phyloP scores from a whole-genome alignment of 768 basidiomycete species.

The Podaxis sp. region DNA sequence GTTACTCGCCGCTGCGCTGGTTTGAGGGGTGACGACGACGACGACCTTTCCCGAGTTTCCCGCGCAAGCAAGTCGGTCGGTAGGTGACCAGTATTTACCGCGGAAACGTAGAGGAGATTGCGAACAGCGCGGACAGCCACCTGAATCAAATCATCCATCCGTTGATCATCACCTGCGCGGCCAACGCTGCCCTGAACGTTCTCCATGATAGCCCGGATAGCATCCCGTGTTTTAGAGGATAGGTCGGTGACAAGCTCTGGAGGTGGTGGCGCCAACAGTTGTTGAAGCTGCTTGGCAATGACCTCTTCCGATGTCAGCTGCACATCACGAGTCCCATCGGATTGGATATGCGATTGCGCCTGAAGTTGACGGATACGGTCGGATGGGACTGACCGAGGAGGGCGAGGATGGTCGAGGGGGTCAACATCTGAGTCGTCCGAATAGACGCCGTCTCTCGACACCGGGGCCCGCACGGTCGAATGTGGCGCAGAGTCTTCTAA shows the following conservation, averaged over 20 bases:
- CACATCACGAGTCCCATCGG: constrained; percentile 26
- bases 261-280: constrained; percentile 53
- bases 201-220: constrained; percentile 63
- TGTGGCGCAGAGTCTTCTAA: constrained; percentile 28
- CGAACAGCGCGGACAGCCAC: constrained; percentile 70
- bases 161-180: constrained; percentile 49
- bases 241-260: constrained; percentile 63
- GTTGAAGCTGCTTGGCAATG: constrained; percentile 64
- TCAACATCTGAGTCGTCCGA: constrained; percentile 81
- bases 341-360: constrained; percentile 15
- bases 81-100: constrained; percentile 59
- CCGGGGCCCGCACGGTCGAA: constrained; percentile 24
- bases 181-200: constrained; percentile 49
- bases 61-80: constrained; percentile 52
- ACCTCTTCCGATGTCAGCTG: constrained; percentile 67
- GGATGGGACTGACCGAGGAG: constrained; percentile 25
- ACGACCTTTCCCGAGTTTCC: constrained; percentile 44
- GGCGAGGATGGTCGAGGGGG: constrained; percentile 38
- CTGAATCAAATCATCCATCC: constrained; percentile 63
- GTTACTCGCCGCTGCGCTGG: constrained; percentile 84
- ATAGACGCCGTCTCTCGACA: constrained; percentile 52
- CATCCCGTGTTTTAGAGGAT: constrained; percentile 51
- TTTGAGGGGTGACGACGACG: constrained; percentile 60
- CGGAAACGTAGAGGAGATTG: constrained; percentile 70
- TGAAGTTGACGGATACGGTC: constrained; percentile 15